Percentiles rank a stretch among this genome's conserved stretches.
phyloP scores from a whole-genome alignment of 2,329 filamentous ascomycete genomes.

The Conoideocrella luteorostrata region DNA sequence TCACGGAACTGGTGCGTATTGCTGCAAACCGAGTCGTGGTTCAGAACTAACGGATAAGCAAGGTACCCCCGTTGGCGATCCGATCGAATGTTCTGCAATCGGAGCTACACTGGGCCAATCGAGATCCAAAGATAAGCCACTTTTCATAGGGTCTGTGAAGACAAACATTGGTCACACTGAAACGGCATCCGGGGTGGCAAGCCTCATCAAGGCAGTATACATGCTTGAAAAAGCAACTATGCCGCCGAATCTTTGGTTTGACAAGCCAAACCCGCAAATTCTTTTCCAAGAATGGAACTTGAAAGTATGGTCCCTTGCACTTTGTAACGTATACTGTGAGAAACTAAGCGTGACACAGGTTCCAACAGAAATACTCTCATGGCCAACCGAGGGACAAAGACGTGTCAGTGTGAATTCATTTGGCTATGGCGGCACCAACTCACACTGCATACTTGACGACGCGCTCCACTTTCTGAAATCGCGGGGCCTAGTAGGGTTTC shows the following conservation, averaged over 20 bases:
- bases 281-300: conserved; percentile 15
- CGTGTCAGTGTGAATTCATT: conserved; percentile 28
- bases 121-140: conserved; percentile 19
- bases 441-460: conserved; percentile 23
- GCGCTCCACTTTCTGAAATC: no score
- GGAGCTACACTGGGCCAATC: conserved; percentile 11
- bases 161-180: conserved; percentile 18
- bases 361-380: no score
- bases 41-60: no score
- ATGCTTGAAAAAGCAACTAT: conserved; percentile 21
- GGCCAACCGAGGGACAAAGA: conserved; percentile 7
- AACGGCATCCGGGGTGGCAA: conserved; percentile 21
- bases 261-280: conserved; percentile 17
- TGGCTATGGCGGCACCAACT: conserved; percentile 32
- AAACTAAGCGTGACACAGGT: no score
- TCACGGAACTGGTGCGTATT: conserved; percentile 40
- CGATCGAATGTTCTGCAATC: conserved; percentile 20
- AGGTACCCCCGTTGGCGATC: conserved; percentile 22
- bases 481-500: no score
- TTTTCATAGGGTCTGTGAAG: conserved; percentile 22
- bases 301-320: no score
- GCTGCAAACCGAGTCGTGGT: no score
- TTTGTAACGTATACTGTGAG: conserved; percentile 4
- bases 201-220: conserved; percentile 21
- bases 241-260: conserved; percentile 17